A percentile compares a stretch with the other conserved stretches of the same genome.
Conservation (phyloP, 805 yeast genomes). For the Priceomyces castillae region DNA sequence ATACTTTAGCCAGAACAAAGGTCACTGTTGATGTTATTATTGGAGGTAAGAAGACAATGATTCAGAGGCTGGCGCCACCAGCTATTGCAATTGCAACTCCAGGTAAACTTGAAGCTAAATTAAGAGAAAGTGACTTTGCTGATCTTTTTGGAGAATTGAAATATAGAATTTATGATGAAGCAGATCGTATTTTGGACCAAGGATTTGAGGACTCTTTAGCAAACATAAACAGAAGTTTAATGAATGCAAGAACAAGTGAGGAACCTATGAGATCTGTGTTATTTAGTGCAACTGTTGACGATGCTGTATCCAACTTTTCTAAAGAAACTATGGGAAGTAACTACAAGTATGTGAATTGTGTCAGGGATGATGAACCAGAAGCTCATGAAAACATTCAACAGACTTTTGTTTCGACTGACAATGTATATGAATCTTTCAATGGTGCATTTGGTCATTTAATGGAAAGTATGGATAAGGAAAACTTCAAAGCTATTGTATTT, state of each 20-base stretch:
- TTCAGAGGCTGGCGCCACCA: conserved; percentile 35
- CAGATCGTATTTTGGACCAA: conserved; percentile 79
- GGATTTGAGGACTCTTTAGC: conserved; percentile 72
- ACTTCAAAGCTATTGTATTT: conserved; percentile 79
- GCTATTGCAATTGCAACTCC: conserved; percentile 85
- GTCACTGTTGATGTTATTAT: conserved; percentile 53
- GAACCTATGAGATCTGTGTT: conserved; percentile 60
- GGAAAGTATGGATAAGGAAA: conserved; percentile 31
- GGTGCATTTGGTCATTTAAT: conserved; percentile 55
- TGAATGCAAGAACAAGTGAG: conserved; percentile 27
- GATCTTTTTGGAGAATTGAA: conserved; percentile 52
- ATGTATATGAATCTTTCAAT: conserved; percentile 56
- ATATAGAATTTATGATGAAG: conserved; percentile 82
- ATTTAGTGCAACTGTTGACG: conserved; percentile 86
- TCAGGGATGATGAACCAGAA: conserved; percentile 69
- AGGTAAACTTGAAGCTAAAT: conserved; percentile 70
- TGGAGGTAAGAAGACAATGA: conserved; percentile 56
- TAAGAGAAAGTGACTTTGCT: conserved; percentile 45
- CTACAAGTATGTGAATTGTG: conserved; percentile 68
- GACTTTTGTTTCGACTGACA: conserved; percentile 51
- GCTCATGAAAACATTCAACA: conserved; percentile 75
- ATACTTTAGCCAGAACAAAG: conserved; percentile 11
- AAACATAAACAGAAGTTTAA: conserved; percentile 51
- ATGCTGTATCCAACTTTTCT: conserved; percentile 65
- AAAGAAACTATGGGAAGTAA: conserved; percentile 49